Conservation (phyloP, 2,329 filamentous ascomycete species). For the Remersonia thermophila region DNA sequence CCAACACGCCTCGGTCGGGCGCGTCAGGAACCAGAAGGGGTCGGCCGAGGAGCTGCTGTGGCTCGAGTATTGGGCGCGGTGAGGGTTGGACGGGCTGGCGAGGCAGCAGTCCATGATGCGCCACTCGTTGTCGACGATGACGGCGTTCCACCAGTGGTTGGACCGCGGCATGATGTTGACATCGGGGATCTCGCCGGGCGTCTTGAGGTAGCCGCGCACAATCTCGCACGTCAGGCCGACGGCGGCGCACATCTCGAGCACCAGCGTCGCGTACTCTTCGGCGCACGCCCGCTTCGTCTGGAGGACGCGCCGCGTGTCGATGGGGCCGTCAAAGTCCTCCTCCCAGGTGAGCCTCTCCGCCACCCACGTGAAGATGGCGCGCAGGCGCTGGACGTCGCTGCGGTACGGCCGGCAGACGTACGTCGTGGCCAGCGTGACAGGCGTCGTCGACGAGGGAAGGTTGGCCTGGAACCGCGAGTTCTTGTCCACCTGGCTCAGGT, state of each 20-base stretch:
- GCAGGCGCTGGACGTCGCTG: constrained; percentile 81
- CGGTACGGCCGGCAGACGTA: constrained; percentile 91
- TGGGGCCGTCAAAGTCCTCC: constrained; percentile 75
- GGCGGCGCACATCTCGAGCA: constrained; percentile 85
- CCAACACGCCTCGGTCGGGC: constrained; percentile 84
- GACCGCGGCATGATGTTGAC: constrained; percentile 69
- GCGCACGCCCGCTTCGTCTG: constrained; percentile 73
- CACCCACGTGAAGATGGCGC: constrained; percentile 96
- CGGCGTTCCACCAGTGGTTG: constrained; percentile 97
- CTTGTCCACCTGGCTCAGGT: constrained; percentile 84
- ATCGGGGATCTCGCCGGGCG: constrained; percentile 72
- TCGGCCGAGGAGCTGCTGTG: constrained; percentile 60
- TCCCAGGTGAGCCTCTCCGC: constrained; percentile 94
- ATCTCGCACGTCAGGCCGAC: constrained; percentile 81
- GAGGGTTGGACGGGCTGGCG: constrained; percentile 81
- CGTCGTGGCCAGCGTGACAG: constrained; percentile 71
- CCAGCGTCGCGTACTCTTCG: constrained; percentile 78
- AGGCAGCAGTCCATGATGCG: constrained; percentile 90
- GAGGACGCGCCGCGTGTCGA: constrained; percentile 75
- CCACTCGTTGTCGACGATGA: constrained; percentile 90
- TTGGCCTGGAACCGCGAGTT: constrained; percentile 82
- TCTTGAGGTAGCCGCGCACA: constrained; percentile 80
- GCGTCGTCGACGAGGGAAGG: constrained; percentile 69
- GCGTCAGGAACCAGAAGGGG: constrained; percentile 83
- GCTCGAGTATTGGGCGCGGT: constrained; percentile 64